Conservation (phyloP, 2,329 filamentous ascomycete species). For the Talaromyces sp. region DNA sequence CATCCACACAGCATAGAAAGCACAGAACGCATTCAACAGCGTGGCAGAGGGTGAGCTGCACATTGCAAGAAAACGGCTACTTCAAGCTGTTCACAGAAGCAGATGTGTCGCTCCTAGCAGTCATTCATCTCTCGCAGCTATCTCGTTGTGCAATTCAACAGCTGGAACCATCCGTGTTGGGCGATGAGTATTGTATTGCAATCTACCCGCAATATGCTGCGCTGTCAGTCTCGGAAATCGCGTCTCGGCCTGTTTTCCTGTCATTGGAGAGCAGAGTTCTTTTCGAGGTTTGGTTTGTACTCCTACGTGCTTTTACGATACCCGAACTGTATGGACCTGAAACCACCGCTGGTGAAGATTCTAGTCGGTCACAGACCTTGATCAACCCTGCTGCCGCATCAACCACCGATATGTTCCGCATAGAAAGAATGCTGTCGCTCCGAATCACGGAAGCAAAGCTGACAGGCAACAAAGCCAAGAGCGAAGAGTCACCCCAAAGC, state of each 20-base stretch:
- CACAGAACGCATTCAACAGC: slow-evolving; percentile 58
- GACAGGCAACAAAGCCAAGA: slow-evolving; percentile 28
- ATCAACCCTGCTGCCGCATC: slow-evolving; percentile 22
- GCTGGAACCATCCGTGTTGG: slow-evolving; percentile 82
- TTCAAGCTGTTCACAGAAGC: slow-evolving; percentile 86
- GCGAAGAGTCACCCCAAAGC: slow-evolving; percentile 25
- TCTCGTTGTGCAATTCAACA: slow-evolving; percentile 87
- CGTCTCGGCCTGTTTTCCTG: slow-evolving; percentile 84
- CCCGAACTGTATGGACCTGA: slow-evolving; percentile 82
- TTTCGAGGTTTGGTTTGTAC: slow-evolving; percentile 97
- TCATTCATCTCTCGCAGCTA: slow-evolving; percentile 82
- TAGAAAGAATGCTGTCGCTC: slow-evolving; percentile 59
- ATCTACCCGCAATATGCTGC: slow-evolving; percentile 91
- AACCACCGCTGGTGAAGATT: slow-evolving; percentile 39
- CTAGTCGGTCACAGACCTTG: slow-evolving; percentile 30
- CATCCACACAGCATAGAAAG: slow-evolving; percentile 51
- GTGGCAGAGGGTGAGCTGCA: slow-evolving; percentile 88
- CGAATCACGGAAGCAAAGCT: slow-evolving; percentile 62
- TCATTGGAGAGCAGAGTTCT: slow-evolving; percentile 79
- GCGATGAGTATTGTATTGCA: slow-evolving; percentile 89
- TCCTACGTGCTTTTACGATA: slow-evolving; percentile 84
- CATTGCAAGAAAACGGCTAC: slow-evolving; percentile 89
- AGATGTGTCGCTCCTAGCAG: slow-evolving; percentile 72
- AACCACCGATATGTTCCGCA: slow-evolving; percentile 61
- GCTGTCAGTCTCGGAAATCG: slow-evolving; percentile 66